A percentile compares a stretch with the other conserved stretches of the same genome.
These are phyloP conservation scores for Pycnococcus provasolii DNA, from an alignment of 139 green algal genomes.

Conservation along the genomic window DNA sequence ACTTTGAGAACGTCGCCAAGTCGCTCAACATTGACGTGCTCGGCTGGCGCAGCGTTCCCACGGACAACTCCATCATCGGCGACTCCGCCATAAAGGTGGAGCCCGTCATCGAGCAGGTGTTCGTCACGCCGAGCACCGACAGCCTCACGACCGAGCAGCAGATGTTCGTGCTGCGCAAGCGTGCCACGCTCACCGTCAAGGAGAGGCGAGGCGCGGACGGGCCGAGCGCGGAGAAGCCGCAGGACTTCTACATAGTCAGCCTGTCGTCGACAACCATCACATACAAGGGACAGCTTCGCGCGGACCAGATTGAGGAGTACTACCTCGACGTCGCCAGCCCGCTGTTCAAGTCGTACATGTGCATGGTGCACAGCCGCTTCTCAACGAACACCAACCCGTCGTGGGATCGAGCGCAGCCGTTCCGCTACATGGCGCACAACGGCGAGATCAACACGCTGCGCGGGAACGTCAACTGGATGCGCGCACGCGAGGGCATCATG, in stretches of 20 bases:
- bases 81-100: conserved; percentile 54
- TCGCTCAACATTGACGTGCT: conserved; percentile 57
- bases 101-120: conserved; percentile 78
- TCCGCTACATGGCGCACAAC: conserved; percentile 90
- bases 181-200: conserved; percentile 42
- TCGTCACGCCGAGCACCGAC: conserved; percentile 43
- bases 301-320: conserved; percentile 70
- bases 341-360: conserved; percentile 77
- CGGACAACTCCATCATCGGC: conserved; percentile 68
- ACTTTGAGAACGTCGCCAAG: conserved; percentile 44
- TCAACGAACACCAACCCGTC: conserved; percentile 93
- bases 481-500: conserved; percentile 76
- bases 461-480: conserved; percentile 86
- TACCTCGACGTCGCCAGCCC: conserved; percentile 66
- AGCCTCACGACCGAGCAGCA: conserved; percentile 35
- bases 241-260: conserved; percentile 86
- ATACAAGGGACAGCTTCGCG: conserved; percentile 95
- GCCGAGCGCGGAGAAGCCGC: conserved; percentile 28
- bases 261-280: conserved; percentile 76
- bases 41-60: conserved; percentile 76
- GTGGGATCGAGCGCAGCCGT: conserved; percentile 84
- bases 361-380: conserved; percentile 87
- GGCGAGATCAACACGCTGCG: conserved; percentile 78
- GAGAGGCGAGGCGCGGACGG: conserved; percentile 12
- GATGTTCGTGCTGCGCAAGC: conserved; percentile 76